These are phyloP conservation scores for Prinsepia uniflora DNA, from an alignment of 306 rosid genomes.

Conservation along the genomic window DNA sequence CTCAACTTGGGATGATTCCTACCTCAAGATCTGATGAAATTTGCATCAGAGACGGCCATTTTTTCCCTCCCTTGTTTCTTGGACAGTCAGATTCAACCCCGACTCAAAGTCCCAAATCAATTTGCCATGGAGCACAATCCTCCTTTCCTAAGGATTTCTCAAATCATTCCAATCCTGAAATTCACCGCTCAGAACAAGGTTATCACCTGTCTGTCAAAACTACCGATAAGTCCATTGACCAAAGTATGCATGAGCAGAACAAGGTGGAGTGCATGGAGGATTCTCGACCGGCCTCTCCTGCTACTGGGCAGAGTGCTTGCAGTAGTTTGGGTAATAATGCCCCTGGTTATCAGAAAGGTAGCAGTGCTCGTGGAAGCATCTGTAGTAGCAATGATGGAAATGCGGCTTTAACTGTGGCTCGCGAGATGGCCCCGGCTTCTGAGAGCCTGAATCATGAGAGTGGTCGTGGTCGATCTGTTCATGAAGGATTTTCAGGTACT, in stretches of 20 bases:
- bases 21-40: conserved; percentile 31
- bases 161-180: conserved; percentile 33
- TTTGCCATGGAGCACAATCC: conserved; percentile 34
- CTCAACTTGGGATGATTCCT: conserved; percentile 34
- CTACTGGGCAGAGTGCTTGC: conserved; percentile 31
- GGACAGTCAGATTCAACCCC: conserved; percentile 33
- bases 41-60: conserved; percentile 25
- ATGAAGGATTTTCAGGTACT: conserved; percentile 33
- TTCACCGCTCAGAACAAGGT: conserved; percentile 35
- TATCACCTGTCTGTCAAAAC: conserved; percentile 33
- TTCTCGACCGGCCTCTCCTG: conserved; percentile 36
- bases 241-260: conserved; percentile 24
- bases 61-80: conserved; percentile 33
- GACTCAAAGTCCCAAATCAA: conserved; percentile 26
- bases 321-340: conserved; percentile 35
- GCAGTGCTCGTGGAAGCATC: conserved; percentile 34
- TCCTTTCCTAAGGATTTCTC: conserved; percentile 34
- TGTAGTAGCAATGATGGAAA: conserved; percentile 44
- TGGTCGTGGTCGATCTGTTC: conserved; percentile 10
- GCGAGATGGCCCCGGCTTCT: conserved; percentile 25
- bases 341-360: conserved; percentile 21
- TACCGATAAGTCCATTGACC: conserved; percentile 25
- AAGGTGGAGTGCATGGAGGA: conserved; percentile 25
- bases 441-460: conserved; percentile 27
- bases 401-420: conserved; percentile 24